Evolutionary conservation across 805 yeast genomes (phyloP), one percentile per base, ranked within the genome.

Genomic region (Kodamaea jinghongensis): DNA sequence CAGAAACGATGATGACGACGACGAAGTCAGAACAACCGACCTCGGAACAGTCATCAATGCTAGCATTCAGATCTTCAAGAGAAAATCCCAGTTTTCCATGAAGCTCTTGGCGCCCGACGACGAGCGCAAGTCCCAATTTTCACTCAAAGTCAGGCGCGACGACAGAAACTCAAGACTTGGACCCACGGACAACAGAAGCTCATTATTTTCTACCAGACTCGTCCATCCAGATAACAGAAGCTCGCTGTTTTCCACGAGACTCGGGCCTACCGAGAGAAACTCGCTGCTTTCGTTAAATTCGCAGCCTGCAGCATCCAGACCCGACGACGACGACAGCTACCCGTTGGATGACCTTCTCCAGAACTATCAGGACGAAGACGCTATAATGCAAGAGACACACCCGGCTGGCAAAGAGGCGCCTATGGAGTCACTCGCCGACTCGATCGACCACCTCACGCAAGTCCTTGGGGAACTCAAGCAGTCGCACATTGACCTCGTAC

Each of bases 41-140:
- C 36, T 31, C 20, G 44, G 41, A 1, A 41, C 47, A 17, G 39
- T 50, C 8, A 35, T 31, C 26, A 47, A 50, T 37, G 47, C 51
- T 5, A 39, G 44, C 26, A 31, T 48, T 17, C 54, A 48, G 29
- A 36, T 40, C 5, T 50, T 44, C 45, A 46, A 45, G 20, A 38
- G 42, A n/a, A 31, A 27, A 14, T 39, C 42, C 26, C 38, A 30
- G 14, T 34, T 39, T 11, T n/a, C 31, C 9, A 6, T 30, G 33
- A 6, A 7, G 5, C 23, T 20, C 23, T 20, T 20, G 23, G 23
- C 23, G 7, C 23, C 23, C 7, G 23, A 20, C 16, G 40, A 37
- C 10, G 40, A 31, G n/a, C n/a, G n/a, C n/a, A n/a, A n/a, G n/a
- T n/a, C n/a, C n/a, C n/a, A n/a, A n/a, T n/a, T n/a, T n/a, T n/a